Evolutionary conservation across 202 grass and related monocot species (phyloP).

Genomic region (Hordeum pubiflorum): DNA sequence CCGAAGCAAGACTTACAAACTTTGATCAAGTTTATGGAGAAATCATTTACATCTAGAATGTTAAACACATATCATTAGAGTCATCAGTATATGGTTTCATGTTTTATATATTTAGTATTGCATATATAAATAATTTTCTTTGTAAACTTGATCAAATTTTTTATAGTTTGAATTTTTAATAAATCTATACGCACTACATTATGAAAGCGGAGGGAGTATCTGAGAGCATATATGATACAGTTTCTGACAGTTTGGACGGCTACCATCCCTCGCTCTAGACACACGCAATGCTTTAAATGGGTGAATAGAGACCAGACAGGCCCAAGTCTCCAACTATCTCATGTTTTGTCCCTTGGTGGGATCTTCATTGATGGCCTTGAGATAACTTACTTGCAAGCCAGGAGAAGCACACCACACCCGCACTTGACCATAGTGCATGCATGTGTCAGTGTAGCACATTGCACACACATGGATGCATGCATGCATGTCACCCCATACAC

Average conservation of each 20-base stretch:
- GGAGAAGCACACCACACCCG: conserved; percentile 21
- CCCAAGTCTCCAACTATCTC: conserved; percentile 55
- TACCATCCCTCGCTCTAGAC: conserved; percentile 1
- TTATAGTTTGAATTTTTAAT: no score
- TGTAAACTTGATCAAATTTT: no score
- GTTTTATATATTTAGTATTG: no score
- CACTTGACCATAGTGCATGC: not conserved
- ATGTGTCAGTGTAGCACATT: conserved; percentile 16
- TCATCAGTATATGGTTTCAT: no score
- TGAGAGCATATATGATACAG: not conserved
- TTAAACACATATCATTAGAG: no score
- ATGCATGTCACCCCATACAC: not conserved
- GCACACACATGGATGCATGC: not conserved
- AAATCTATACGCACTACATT: no score
- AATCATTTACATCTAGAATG: no score
- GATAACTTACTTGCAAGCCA: conserved; percentile 19
- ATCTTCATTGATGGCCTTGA: conserved; percentile 45
- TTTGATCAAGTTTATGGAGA: no score
- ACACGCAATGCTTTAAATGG: conserved; percentile 99
- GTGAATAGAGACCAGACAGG: conserved; percentile 73
- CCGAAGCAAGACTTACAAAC: no score
- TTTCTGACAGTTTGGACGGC: conserved; percentile 28
- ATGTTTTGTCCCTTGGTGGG: conserved; percentile 74
- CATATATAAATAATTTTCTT: no score
- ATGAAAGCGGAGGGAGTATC: no score